Conservation (phyloP, 2,329 filamentous ascomycete species). For the Calonectria fujianensis region DNA sequence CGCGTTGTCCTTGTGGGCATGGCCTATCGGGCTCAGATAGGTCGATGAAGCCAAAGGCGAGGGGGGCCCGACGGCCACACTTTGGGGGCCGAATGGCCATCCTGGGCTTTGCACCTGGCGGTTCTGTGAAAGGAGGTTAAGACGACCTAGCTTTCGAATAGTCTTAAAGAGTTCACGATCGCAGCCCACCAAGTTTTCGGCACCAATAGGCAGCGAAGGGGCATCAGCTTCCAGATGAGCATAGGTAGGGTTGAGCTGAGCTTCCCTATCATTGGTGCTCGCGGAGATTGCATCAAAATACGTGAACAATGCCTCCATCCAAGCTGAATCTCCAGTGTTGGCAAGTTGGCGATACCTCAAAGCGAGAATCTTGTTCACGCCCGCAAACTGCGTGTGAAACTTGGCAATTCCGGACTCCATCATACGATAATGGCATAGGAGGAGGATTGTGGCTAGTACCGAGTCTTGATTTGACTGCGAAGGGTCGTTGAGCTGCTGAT, state of each 20-base stretch:
- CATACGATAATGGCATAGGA: conserved; percentile 94
- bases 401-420: conserved; percentile 94
- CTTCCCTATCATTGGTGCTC: conserved; percentile 92
- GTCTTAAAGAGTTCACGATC: conserved; percentile 91
- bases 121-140: conserved; percentile 88
- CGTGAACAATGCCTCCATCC: conserved; percentile 95
- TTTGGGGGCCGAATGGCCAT: conserved; percentile 39
- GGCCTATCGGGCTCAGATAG: conserved; percentile 63
- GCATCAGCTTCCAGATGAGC: conserved; percentile 72
- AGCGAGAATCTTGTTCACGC: conserved; percentile 91
- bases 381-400: conserved; percentile 94
- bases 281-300: conserved; percentile 96
- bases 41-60: conserved; percentile 58
- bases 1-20: conserved; percentile 63
- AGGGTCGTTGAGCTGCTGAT: conserved; percentile 87
- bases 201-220: conserved; percentile 73
- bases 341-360: conserved; percentile 74
- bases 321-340: conserved; percentile 82
- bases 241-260: conserved; percentile 83
- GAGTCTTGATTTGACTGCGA: conserved; percentile 87
- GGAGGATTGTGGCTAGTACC: conserved; percentile 88
- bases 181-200: conserved; percentile 92
- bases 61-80: conserved; percentile 55
- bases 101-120: conserved; percentile 69
- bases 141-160: conserved; percentile 86